Conservation (phyloP, 352 stramenopile species). For the Phytophthora tentaculata region DNA sequence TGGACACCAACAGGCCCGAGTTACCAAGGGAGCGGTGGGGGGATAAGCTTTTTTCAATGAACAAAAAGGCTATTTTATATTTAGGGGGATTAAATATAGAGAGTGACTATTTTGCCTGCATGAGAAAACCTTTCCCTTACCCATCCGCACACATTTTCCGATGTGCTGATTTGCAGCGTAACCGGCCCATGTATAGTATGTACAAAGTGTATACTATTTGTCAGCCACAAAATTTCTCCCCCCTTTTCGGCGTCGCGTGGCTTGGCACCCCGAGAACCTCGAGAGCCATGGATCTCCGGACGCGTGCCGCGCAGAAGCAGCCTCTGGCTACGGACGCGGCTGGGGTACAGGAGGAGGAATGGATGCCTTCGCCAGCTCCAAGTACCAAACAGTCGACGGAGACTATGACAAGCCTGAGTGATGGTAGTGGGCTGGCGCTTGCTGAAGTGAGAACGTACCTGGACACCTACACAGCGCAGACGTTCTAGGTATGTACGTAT, state of each 20-base stretch:
- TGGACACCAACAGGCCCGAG: no score
- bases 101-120: no score
- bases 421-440: background rate
- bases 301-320: no score
- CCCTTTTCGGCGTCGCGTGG: background rate
- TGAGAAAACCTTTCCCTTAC: no score
- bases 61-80: no score
- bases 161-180: background rate
- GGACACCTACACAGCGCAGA: background rate
- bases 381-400: background rate
- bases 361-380: background rate
- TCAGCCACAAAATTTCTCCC: background rate
- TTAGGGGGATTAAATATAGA: no score
- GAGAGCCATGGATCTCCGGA: background rate
- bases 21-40: no score
- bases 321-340: background rate
- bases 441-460: background rate
- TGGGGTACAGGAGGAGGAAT: background rate
- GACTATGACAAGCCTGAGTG: background rate
- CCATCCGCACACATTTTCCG: background rate
- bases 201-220: no score
- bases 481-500: background rate
- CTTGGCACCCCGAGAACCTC: background rate
- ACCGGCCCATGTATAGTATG: no score
- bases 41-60: no score